These are phyloP conservation scores for Rhodotorula mucilaginosa DNA, from an alignment of 1,284 basidiomycete genomes.

Conservation along the genomic window DNA sequence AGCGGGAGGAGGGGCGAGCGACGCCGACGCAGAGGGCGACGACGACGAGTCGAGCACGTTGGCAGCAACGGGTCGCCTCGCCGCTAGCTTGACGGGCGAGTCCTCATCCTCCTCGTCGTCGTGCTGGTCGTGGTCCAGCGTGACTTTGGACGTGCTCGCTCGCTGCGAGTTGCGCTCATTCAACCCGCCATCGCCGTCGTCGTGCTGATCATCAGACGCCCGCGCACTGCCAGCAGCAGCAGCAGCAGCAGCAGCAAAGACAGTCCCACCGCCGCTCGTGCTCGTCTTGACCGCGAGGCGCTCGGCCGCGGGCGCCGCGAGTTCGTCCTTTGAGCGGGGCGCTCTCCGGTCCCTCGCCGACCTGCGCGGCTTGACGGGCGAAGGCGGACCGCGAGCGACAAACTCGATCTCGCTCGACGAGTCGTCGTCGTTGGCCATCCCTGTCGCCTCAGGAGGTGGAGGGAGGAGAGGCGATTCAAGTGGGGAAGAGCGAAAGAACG, in stretches of 20 bases:
- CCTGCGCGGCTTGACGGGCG: constrained; percentile 8
- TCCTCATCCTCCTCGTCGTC: no score
- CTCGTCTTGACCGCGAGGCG: neutral
- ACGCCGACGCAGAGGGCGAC: no score
- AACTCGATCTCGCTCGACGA: constrained; percentile 13
- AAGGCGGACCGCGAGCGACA: neutral
- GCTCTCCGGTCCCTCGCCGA: neutral
- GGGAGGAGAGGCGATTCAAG: neutral
- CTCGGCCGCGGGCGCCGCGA: neutral
- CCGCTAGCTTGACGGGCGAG: no score
- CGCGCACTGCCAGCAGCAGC: neutral
- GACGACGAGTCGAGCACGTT: no score
- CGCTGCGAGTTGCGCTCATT: neutral
- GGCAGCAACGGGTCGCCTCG: no score
- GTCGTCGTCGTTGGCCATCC: neutral
- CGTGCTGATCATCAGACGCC: neutral
- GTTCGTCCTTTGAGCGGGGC: neutral
- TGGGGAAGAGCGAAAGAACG: no score
- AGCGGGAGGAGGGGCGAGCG: no score
- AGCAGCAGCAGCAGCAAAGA: no score
- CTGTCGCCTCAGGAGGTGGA: no score
- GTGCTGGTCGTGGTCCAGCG: neutral
- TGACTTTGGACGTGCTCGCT: neutral
- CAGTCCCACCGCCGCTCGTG: neutral
- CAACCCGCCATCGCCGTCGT: neutral